Evolutionary conservation across 1,139 yeast species (phyloP), one percentile per base, ranked within the genome.

Genomic region (Suhomyces guaymorum): DNA sequence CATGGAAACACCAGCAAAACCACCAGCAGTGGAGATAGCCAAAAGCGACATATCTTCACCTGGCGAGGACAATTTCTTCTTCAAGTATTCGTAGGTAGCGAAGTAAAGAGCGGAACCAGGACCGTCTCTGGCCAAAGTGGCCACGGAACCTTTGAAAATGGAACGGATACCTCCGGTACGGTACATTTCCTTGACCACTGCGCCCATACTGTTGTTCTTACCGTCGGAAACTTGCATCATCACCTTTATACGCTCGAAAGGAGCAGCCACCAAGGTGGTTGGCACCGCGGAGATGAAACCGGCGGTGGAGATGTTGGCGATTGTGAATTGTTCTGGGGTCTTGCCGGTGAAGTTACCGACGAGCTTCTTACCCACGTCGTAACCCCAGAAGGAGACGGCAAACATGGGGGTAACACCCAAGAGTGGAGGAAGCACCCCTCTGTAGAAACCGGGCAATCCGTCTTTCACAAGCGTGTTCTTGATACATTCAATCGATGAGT

Each of bases 321-420:
- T 80, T 18, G 82, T 59, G 50, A 88, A 75, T 14, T 68, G 61
- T 25, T 62, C 60, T 12, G 64, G 62, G 11, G 59, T 54, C 27
- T 63, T 61, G 1, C 76, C 74, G 5, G 74, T 61, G 33, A 58
- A 55, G 5, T 65, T 49, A 1, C 72, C 48, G 4, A 90, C 95
- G 8, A 90, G 42, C 45, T 79, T 78, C 64, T 89, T 89, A 43
- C 97, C 97, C 37, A 88, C 71, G 54, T 89, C 97, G 63, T 92
- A 92, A 55, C 97, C 97, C 97, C 97, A 90, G 70, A 92, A 92
- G 2, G 96, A 86, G 21, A 92, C 94, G 8, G 97, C 97, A 69
- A 92, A 92, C 88, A 92, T 92, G 25, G 98, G 98, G 0, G 97
- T 92, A 18, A 92, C 97, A 20, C 98, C 98, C 18, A 86, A 61